These are phyloP conservation scores for Diaporthe helianthi DNA, from an alignment of 2,329 filamentous ascomycete species.

Conservation along the genomic window DNA sequence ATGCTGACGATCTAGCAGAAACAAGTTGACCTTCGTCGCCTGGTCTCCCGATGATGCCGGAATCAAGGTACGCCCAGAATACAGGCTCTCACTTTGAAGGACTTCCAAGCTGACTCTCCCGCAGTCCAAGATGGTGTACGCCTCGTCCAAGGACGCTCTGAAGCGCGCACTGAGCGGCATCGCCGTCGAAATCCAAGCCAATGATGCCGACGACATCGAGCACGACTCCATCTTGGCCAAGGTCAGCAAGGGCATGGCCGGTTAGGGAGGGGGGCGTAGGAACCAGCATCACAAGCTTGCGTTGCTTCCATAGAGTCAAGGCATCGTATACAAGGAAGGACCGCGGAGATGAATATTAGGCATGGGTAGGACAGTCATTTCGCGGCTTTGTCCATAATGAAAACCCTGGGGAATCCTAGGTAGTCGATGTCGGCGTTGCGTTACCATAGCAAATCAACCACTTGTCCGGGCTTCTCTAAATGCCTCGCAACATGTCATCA, in stretches of 20 bases:
- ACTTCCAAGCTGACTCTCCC: slow-evolving; percentile 29
- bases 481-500: not conserved
- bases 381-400: slow-evolving; percentile 33
- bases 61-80: slow-evolving; percentile 67
- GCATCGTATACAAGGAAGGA: slow-evolving; percentile 3
- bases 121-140: slow-evolving; percentile 89
- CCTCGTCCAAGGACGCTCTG: slow-evolving; percentile 85
- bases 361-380: slow-evolving; percentile 29
- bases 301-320: slow-evolving; percentile 32
- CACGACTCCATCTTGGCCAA: slow-evolving; percentile 73
- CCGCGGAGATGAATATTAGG: slow-evolving; percentile 3
- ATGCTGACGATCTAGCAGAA: slow-evolving; percentile 53
- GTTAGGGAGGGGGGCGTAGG: slow-evolving; percentile 22
- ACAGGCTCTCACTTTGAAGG: slow-evolving; percentile 33
- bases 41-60: slow-evolving; percentile 84
- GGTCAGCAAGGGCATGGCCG: slow-evolving; percentile 68
- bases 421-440: slow-evolving; percentile 32
- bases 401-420: slow-evolving; percentile 25
- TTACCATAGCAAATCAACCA: slow-evolving; percentile 33
- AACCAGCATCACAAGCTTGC: slow-evolving; percentile 23
- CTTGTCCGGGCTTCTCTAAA: slow-evolving; percentile 27
- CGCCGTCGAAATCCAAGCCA: slow-evolving; percentile 81
- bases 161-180: slow-evolving; percentile 81
- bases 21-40: slow-evolving; percentile 80
- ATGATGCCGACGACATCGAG: slow-evolving; percentile 84